These are phyloP conservation scores for Schwanniomyces pseudopolymorphus DNA, from an alignment of 805 yeast species.

Conservation along the genomic window DNA sequence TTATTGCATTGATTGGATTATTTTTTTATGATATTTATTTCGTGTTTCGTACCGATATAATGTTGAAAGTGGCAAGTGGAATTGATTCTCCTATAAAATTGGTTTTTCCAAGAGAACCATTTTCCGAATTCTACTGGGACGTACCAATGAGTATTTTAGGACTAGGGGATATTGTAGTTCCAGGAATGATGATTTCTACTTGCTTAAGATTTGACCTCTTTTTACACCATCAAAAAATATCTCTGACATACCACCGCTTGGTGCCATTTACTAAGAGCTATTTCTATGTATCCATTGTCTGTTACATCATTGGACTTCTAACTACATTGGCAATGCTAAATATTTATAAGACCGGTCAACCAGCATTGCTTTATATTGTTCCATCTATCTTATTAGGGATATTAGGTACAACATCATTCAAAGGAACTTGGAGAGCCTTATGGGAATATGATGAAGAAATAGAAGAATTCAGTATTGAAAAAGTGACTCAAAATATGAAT, in stretches of 20 bases:
- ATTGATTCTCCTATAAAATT: slow-evolving; percentile 57
- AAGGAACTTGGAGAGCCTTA: slow-evolving; percentile 41
- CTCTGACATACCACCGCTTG: slow-evolving; percentile 38
- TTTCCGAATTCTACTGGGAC: slow-evolving; percentile 1
- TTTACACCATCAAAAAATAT: slow-evolving; percentile 21
- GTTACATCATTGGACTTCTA: slow-evolving; percentile 49
- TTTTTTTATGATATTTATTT: slow-evolving; percentile 66
- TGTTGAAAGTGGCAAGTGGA: slow-evolving; percentile 60
- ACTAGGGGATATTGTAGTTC: slow-evolving; percentile 64
- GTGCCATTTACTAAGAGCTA: slow-evolving; percentile 42
- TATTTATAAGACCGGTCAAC: slow-evolving; percentile 52
- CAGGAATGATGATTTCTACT: slow-evolving; percentile 53
- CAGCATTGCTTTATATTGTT: slow-evolving; percentile 64
- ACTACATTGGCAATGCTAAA: slow-evolving; percentile 42
- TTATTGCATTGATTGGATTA: slow-evolving; percentile 45
- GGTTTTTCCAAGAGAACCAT: slow-evolving; percentile 36
- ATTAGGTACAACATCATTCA: slow-evolving; percentile 27
- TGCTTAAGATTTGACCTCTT: slow-evolving; percentile 57
- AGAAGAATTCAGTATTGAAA: slow-evolving; percentile 8
- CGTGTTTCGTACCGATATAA: slow-evolving; percentile 61
- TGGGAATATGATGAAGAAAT: slow-evolving; percentile 38
- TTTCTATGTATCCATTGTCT: slow-evolving; percentile 44
- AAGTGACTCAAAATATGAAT: slow-evolving; percentile 1
- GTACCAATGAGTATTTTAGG: slow-evolving; percentile 47
- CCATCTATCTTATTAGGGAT: slow-evolving; percentile 44